phyloP scores from a whole-genome alignment of 1,284 basidiomycete genomes.

The Cystobasidium slooffiae region DNA sequence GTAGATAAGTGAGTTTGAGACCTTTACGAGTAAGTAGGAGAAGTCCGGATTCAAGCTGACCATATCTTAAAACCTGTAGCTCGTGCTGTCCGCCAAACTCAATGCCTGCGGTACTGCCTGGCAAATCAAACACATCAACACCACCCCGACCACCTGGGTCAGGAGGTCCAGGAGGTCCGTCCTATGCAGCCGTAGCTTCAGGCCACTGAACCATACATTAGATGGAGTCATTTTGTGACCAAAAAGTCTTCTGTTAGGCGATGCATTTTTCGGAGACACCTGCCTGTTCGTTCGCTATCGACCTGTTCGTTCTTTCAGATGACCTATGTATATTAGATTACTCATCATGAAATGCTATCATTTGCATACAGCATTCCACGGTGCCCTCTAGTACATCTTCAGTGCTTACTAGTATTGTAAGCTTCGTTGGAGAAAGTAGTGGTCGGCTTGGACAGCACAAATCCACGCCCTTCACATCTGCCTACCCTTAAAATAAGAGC shows the following conservation, averaged over 20 bases:
- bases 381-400: too few species aligned
- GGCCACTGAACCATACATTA: neutral
- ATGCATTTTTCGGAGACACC: too few species aligned
- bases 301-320: neutral
- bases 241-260: too few species aligned
- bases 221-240: too few species aligned
- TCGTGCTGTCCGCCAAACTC: slow-evolving; percentile 27
- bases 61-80: neutral
- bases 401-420: too few species aligned
- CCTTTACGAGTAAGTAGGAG: neutral
- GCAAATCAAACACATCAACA: neutral
- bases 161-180: neutral
- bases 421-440: too few species aligned
- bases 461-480: too few species aligned
- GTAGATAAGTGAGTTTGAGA: slow-evolving; percentile 25
- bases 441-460: too few species aligned
- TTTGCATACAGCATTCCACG: too few species aligned
- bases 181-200: slow-evolving; percentile 23
- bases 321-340: neutral
- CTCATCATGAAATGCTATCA: too few species aligned
- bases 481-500: too few species aligned
- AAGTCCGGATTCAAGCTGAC: neutral
- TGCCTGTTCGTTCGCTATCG: neutral
- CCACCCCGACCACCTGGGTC: neutral
- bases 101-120: neutral